A percentile compares a stretch with the other conserved stretches of the same genome.
Evolutionary conservation across 1,284 basidiomycete genomes (phyloP).

Genomic region (Puccinia polysora): DNA sequence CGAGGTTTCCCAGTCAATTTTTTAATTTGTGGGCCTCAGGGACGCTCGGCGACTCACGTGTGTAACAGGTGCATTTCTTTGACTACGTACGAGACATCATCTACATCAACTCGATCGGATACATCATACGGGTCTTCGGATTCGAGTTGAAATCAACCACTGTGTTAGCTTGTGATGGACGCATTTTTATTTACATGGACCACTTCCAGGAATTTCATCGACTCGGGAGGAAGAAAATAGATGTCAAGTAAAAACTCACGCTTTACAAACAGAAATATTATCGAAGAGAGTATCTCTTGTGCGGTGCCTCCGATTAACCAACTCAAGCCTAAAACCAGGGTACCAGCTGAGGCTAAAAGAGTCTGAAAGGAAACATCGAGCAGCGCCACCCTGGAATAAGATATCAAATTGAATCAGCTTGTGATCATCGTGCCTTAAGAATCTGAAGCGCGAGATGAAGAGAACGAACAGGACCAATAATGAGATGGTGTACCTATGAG

Average conservation of each 20-base stretch:
- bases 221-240: no score
- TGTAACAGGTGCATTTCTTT: slow-evolving; percentile 79
- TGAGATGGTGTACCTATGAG: slow-evolving; percentile 45
- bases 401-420: neutral
- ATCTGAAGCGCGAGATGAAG: neutral
- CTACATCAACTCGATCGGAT: slow-evolving; percentile 67
- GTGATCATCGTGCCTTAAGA: neutral
- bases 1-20: neutral
- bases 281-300: slow-evolving; percentile 59
- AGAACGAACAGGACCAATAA: slow-evolving; percentile 48
- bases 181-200: neutral
- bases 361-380: slow-evolving; percentile 50
- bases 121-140: slow-evolving; percentile 75
- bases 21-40: neutral
- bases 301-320: slow-evolving; percentile 75
- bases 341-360: slow-evolving; percentile 62
- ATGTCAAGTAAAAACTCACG: slow-evolving; percentile 48
- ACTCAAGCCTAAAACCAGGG: slow-evolving; percentile 74
- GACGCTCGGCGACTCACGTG: slow-evolving; percentile 55
- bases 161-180: neutral
- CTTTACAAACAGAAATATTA: slow-evolving; percentile 79
- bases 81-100: slow-evolving; percentile 66
- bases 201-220: no score
- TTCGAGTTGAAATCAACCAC: slow-evolving; percentile 36
- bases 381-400: slow-evolving; percentile 45